Evolutionary conservation across 108 stramenopile genomes (phyloP), one percentile per base, ranked within the genome.

Genomic region (Parietichytrium sp.): DNA sequence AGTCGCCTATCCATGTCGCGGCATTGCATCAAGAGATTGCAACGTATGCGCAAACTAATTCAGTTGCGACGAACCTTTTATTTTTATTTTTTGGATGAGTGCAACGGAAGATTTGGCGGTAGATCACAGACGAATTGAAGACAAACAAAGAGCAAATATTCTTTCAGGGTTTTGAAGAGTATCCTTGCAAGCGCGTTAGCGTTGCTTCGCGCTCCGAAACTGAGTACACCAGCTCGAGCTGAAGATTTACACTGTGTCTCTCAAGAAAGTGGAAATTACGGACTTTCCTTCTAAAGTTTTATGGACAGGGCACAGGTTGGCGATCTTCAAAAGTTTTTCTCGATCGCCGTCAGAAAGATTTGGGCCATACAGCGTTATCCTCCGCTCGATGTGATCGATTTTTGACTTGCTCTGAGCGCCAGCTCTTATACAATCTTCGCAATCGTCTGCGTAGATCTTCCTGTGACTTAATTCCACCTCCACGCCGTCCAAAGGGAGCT

Each of bases 241-340:
- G n/a, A n/a, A n/a, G n/a, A n/a, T n/a, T n/a, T n/a, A 12, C 16
- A 15, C 49, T 16, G 12, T 49, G 15, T 49, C 49, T 49, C 16
- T 49, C 15, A 49, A 49, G 49, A 12, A 15, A 12, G 78, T 79
- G 78, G 7, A 3, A 29, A 79, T 20, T 26, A 79, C 47, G 25
- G 25, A 49, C 13, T 30, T 49, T 18, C 26, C 23, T 6, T 48
- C 47, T 4, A 87, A 78, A 18, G 86, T 87, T 33, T 52, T 51
- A 52, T 87, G 86, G 15, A 87, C 86, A 4, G 86, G 86, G 54
- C 86, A 87, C 81, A 51, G 55, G 50, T 87, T 51, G 50, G 86
- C 86, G 47, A 87, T 87, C 27, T 80, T 31, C 31, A 87, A 51
- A 18, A 87, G 61, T 15, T 78, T 54, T 13, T 20, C 33, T 12